Evolutionary conservation across 2,329 filamentous ascomycete genomes (phyloP), one percentile per base, ranked within the genome.

Genomic region (Septoria petroselini): DNA sequence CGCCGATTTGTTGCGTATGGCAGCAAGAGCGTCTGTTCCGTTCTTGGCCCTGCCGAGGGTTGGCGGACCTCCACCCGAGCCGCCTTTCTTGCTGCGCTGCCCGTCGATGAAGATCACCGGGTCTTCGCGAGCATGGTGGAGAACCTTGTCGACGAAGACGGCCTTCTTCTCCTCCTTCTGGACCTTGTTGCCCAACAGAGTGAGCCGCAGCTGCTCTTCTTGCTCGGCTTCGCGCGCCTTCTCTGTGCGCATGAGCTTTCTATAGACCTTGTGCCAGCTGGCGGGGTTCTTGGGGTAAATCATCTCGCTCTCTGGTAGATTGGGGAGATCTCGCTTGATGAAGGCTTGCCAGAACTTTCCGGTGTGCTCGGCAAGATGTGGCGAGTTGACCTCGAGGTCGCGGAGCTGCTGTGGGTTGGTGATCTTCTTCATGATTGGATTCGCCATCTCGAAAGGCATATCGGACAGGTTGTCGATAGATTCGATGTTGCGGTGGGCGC

Each of bases 221-320:
- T 63, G 58, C 23, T 54, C 61, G 19, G 61, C 53, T 12, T 61
- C 60, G 50, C 70, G 66, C 18, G 57, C 59, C 50, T 72, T 67
- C 4, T 72, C 66, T 17, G 72, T 68, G 38, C 61, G 66, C 54
- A 69, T 66, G 21, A 76, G 61, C 54, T 73, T 73, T 14, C 64
- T 73, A 71, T 94, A 96, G 11, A 94, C 76, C 48, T 85, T 82
- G 65, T 84, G 82, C 90, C 90, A 96, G 52, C 82, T 82, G 29
- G 74, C 74, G 0, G 84, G 81, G 55, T 88, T 78, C 48, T 77
- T 76, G 0, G 87, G 86, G 18, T 81, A 73, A 58, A 83, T 80
- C 19, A 81, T 79, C 64, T 85, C 82, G 33, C 75, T 40, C 17
- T 48, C 39, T 19, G 42, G 12, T 68, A 82, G 84, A 48, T 80